Base-by-base conservation (phyloP, 108 stramenopile genomes). In the Cyclotella choctawhatcheeana region DNA sequence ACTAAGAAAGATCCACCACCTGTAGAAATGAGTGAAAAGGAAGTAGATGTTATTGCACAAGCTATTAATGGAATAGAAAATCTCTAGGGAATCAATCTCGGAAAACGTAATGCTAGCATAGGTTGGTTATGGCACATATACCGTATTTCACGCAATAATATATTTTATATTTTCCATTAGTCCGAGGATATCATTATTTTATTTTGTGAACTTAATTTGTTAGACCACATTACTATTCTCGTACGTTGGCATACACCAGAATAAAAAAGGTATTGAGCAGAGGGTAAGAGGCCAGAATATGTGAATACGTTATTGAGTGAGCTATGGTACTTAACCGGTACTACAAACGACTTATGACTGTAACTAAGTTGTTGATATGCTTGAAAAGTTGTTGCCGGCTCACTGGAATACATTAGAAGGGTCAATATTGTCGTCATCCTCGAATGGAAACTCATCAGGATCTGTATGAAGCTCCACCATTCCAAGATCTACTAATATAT, bases 31-130 rank as follows among this genome's bases (percentile, higher is more conserved):
- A 79, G 76, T 18, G 61, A 83, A 44, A 86, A 89, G 2, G 91
- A 92, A 59, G 58, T 89, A 20, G 88, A 85, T 65, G 86, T 89
- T 1, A 92, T 92, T 71, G 82, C 88, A 6, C 59, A 85, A 66
- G 91, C 91, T 16, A 89, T 92, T 54, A 87, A 92, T 13, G 32
- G 33, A 20, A 32, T 67, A 18, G 3, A 45, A n/a, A 51, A 67
- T 7, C 50, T 67, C 2, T 31, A 30, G 20, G 24, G n/a, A 21
- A 1, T 22, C 21, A 24, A 2, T 52, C 8, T 27, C 54, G 16
- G 5, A 27, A 27, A 2, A 27, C 12, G 7, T 8, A 16, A 5
- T 27, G 25, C 54, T 17, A n/a, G n/a, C n/a, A n/a, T n/a, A n/a
- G n/a, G n/a, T n/a, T n/a, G n/a, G n/a, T n/a, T n/a, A n/a, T n/a